These are phyloP conservation scores for Avena atlantica DNA, from an alignment of 176 grass and related monocot species.

Conservation along the genomic window DNA sequence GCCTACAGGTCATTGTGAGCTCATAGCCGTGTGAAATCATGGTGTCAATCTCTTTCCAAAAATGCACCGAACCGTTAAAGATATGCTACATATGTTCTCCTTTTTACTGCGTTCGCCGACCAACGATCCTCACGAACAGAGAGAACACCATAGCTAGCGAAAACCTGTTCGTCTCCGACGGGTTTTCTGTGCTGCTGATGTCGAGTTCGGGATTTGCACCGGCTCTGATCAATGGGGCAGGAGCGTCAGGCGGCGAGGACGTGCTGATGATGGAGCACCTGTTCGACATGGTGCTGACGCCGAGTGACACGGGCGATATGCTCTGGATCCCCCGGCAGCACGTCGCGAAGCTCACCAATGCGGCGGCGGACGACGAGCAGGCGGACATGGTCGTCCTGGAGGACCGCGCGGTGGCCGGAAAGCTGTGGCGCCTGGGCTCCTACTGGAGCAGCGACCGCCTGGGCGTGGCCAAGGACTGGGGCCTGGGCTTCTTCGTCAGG, in stretches of 20 bases:
- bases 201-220: neutral
- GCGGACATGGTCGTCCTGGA: constrained; percentile 47
- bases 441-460: constrained; percentile 65
- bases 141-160: neutral
- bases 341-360: constrained; percentile 22
- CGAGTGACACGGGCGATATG: neutral
- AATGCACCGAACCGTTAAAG: neutral
- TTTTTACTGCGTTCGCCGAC: neutral
- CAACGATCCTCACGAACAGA: neutral
- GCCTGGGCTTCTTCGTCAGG: constrained; percentile 60
- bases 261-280: constrained; percentile 1
- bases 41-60: constrained; percentile 1
- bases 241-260: neutral
- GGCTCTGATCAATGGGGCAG: neutral
- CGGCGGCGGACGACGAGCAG: constrained; percentile 37
- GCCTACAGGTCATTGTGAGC: neutral
- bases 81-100: neutral
- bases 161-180: neutral
- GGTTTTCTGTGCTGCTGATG: neutral
- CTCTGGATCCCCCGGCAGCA: neutral
- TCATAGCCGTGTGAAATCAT: constrained; percentile 8
- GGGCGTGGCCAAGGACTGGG: constrained; percentile 68
- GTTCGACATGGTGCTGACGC: neutral
- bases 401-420: constrained; percentile 55
- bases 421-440: constrained; percentile 58